phyloP scores from a whole-genome alignment of 345 rosid genomes.

The Iberis pinnata region DNA sequence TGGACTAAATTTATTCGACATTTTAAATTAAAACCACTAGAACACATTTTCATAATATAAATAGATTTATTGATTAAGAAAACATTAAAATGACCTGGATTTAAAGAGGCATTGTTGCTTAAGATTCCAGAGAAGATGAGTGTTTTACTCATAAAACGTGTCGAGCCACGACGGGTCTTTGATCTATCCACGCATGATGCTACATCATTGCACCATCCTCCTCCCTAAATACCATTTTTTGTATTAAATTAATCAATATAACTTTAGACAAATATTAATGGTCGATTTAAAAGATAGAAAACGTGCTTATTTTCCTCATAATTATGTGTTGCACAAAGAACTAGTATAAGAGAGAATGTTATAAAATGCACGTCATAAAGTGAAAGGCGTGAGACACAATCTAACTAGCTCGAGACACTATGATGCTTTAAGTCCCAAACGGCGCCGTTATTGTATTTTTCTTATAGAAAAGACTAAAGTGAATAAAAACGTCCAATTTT shows the following conservation, averaged over 20 bases:
- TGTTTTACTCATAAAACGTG: constrained; percentile 55
- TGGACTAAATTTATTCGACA: too few species aligned
- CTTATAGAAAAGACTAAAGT: background rate
- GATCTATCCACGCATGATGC: constrained; percentile 72
- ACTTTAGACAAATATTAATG: background rate
- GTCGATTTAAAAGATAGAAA: background rate
- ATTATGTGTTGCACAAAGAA: background rate
- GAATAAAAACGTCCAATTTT: too few species aligned
- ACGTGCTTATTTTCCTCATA: background rate
- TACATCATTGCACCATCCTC: constrained; percentile 95
- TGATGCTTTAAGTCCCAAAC: constrained; percentile 2
- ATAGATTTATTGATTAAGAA: too few species aligned
- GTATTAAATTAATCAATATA: background rate
- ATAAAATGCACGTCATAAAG: constrained; percentile 28
- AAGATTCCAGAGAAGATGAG: constrained; percentile 76
- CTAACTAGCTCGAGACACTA: constrained; percentile 27
- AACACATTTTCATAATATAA: too few species aligned
- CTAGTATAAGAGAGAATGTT: constrained; percentile 18
- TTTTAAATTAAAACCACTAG: too few species aligned
- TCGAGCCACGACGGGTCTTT: constrained; percentile 67
- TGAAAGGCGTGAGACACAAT: constrained; percentile 21
- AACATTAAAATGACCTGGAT: constrained; percentile 53
- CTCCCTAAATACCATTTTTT: constrained; percentile 47
- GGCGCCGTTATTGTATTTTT: constrained; percentile 7
- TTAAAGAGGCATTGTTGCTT: constrained; percentile 63